These are phyloP conservation scores for Cornus kousa DNA, from an alignment of 148 eudicot genomes.

Conservation along the genomic window DNA sequence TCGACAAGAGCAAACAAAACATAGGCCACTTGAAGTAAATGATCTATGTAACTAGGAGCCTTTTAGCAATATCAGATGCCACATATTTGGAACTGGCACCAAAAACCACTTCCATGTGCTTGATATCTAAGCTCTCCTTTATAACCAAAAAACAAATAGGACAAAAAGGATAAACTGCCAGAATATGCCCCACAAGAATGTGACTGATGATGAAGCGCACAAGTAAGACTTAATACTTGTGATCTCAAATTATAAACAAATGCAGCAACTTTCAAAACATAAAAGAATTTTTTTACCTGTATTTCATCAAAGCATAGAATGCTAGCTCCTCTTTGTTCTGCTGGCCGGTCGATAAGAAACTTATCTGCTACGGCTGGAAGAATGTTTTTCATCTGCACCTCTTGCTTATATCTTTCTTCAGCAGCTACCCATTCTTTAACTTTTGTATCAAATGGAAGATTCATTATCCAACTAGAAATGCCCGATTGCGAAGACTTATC, in stretches of 20 bases:
- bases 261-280: not conserved
- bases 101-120: not conserved
- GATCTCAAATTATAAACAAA: too few relatives aligned
- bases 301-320: slow-evolving; percentile 97
- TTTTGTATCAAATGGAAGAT: slow-evolving; percentile 81
- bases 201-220: not conserved
- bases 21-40: not conserved
- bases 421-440: slow-evolving; percentile 91
- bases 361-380: slow-evolving; percentile 96
- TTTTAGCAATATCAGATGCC: not conserved
- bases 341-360: slow-evolving; percentile 64
- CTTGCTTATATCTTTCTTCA: slow-evolving; percentile 87
- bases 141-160: too few relatives aligned
- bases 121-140: not conserved
- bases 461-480: slow-evolving; percentile 80
- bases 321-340: slow-evolving; percentile 63
- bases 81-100: not conserved
- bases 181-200: not conserved
- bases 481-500: slow-evolving; percentile 69
- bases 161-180: not conserved
- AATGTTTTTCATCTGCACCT: slow-evolving; percentile 69
- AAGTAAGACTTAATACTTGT: not conserved
- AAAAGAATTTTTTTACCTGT: slow-evolving; percentile 47
- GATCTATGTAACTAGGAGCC: not conserved
- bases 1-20: not conserved